A percentile compares a stretch with the other conserved stretches of the same genome.
Evolutionary conservation across 495 filamentous ascomycete species (phyloP).

Genomic region (Arthonia radiata): DNA sequence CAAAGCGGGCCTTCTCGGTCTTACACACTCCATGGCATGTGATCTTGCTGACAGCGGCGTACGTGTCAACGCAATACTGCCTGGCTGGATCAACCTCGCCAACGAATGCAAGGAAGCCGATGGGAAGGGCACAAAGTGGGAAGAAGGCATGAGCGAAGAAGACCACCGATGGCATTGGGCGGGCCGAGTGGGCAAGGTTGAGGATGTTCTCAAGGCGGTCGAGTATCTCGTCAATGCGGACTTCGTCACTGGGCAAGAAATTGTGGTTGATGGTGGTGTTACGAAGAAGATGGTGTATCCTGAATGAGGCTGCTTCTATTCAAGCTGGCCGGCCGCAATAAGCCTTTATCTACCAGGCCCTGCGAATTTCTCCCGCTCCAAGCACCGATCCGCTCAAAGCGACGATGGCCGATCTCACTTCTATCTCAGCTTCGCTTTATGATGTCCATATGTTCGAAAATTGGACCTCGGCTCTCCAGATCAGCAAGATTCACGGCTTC

Average conservation of each 20-base stretch:
- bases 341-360: too few relatives aligned
- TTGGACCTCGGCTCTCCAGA: too few relatives aligned
- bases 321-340: too few relatives aligned
- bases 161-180: conserved; percentile 11
- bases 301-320: too few relatives aligned
- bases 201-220: conserved; percentile 10
- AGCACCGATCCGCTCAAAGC: too few relatives aligned
- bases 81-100: conserved; percentile 12
- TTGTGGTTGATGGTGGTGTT: conserved; percentile 11
- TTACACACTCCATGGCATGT: conserved; percentile 24
- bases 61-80: conserved; percentile 11
- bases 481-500: too few relatives aligned
- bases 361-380: too few relatives aligned
- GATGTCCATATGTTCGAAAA: too few relatives aligned
- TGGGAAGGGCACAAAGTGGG: conserved; percentile 8
- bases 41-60: conserved; percentile 9
- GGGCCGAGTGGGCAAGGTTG: conserved; percentile 9
- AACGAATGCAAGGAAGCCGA: conserved; percentile 10
- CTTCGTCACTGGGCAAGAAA: conserved; percentile 10
- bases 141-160: conserved; percentile 7
- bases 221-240: conserved; percentile 10
- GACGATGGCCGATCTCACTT: too few relatives aligned
- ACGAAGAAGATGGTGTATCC: conserved; percentile 13
- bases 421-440: too few relatives aligned
- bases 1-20: conserved; percentile 20